Conservation (phyloP, 1,284 basidiomycete genomes). For the Erythrobasidium hasegawianum region DNA sequence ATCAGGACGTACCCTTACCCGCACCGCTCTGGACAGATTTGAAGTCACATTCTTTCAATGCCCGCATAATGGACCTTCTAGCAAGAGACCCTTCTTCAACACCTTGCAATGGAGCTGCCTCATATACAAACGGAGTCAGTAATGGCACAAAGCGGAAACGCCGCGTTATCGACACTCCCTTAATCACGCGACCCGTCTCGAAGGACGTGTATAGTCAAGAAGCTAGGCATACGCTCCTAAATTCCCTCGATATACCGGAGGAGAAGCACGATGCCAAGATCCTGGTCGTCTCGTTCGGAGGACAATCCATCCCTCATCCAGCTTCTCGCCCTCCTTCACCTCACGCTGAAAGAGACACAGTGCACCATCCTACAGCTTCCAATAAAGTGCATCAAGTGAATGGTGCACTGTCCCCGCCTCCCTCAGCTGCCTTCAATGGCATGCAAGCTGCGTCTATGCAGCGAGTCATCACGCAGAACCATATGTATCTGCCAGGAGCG, state of each 20-base stretch:
- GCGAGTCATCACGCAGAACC: constrained; percentile 29
- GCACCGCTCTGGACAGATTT: constrained; percentile 62
- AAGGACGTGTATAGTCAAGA: constrained; percentile 55
- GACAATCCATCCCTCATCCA: constrained; percentile 65
- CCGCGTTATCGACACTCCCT: constrained; percentile 56
- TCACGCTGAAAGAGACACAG: background rate
- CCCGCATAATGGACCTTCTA: constrained; percentile 51
- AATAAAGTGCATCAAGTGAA: background rate
- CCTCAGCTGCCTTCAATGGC: background rate
- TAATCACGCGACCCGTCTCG: constrained; percentile 60
- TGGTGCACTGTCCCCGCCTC: background rate
- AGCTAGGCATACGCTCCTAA: constrained; percentile 55
- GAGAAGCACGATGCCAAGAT: constrained; percentile 56
- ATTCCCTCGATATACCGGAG: constrained; percentile 59
- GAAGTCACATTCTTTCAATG: constrained; percentile 53
- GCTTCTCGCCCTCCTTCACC: constrained; percentile 38
- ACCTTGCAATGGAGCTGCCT: constrained; percentile 23
- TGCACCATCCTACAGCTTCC: background rate
- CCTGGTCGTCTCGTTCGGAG: constrained; percentile 71
- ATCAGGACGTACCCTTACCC: constrained; percentile 54
- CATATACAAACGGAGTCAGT: background rate
- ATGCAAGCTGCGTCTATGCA: constrained; percentile 14
- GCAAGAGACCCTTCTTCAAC: constrained; percentile 36
- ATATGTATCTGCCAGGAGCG: constrained; percentile 50
- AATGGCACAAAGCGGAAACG: constrained; percentile 2